These are phyloP conservation scores for Lithospermum erythrorhizon DNA, from an alignment of 257 asterid species.

Conservation along the genomic window DNA sequence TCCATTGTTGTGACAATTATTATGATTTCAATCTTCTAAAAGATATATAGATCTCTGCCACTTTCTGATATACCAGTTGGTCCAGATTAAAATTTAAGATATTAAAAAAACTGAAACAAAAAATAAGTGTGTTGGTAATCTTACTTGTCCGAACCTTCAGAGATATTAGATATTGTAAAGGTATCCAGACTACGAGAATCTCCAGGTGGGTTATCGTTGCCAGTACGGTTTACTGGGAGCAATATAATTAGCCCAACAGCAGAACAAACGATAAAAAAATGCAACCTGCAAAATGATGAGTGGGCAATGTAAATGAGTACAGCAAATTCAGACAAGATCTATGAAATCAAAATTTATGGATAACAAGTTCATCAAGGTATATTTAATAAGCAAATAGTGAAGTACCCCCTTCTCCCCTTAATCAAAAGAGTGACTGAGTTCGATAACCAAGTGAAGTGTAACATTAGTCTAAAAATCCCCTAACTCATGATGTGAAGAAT, in stretches of 20 bases:
- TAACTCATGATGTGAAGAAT: too few species aligned
- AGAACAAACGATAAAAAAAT: conserved; percentile 63
- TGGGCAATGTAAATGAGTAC: not conserved
- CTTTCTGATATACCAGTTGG: too few species aligned
- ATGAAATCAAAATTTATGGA: not conserved
- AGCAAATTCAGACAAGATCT: not conserved
- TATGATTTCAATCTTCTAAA: too few species aligned
- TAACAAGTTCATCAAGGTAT: not conserved
- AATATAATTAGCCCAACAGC: conserved; percentile 50
- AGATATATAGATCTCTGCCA: too few species aligned
- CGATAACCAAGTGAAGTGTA: too few species aligned
- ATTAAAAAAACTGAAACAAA: not conserved
- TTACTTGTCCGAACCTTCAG: conserved; percentile 69
- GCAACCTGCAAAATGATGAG: conserved; percentile 48
- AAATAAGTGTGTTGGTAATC: not conserved
- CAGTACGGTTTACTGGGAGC: conserved; percentile 72
- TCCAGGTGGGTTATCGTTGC: conserved; percentile 22
- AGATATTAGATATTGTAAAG: conserved; percentile 71
- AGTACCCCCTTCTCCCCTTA: too few species aligned
- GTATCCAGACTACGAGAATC: conserved; percentile 52
- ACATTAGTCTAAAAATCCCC: too few species aligned
- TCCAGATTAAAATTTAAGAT: too few species aligned
- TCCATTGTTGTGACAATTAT: too few species aligned
- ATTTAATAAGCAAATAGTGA: too few species aligned
- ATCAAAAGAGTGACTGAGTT: too few species aligned